Evolutionary conservation across 2,329 filamentous ascomycete genomes (phyloP).

Genomic region (Annulohypoxylon truncatum): DNA sequence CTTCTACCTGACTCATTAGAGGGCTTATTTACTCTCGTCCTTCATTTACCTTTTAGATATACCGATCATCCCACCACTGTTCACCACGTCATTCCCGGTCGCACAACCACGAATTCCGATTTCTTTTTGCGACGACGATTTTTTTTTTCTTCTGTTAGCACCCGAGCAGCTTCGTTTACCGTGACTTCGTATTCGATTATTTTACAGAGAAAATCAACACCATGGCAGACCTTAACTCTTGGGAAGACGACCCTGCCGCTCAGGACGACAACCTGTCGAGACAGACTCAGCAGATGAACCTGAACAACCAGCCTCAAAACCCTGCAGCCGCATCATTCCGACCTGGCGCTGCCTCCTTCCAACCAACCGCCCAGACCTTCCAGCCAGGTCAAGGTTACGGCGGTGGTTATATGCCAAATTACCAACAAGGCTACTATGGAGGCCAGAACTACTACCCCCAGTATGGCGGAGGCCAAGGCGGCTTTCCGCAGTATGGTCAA

Average conservation of each 20-base stretch:
- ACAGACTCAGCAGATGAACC: conserved; percentile 80
- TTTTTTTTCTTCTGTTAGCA: neutral
- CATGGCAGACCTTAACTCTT: conserved; percentile 94
- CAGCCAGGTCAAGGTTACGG: conserved; percentile 77
- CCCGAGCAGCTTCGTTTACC: neutral
- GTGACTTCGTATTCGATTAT: neutral
- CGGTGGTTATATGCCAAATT: conserved; percentile 62
- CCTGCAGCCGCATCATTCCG: conserved; percentile 68
- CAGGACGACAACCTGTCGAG: conserved; percentile 83
- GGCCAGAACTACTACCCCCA: conserved; percentile 65
- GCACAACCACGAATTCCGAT: conserved; percentile 19
- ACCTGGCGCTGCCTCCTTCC: conserved; percentile 76
- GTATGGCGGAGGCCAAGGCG: conserved; percentile 58
- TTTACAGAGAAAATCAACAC: conserved; percentile 46
- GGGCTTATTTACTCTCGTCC: neutral
- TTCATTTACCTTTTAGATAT: conserved; percentile 8
- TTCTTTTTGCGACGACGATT: neutral
- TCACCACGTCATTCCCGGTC: conserved; percentile 22
- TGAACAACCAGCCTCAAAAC: conserved; percentile 65
- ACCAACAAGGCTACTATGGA: conserved; percentile 65
- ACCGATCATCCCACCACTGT: neutral
- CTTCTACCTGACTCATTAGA: neutral
- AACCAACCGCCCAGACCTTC: conserved; percentile 77
- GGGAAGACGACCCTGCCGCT: conserved; percentile 87
- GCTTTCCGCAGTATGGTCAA: conserved; percentile 63